Conservation (phyloP, 768 basidiomycete genomes). For the Lactifluus volemus region DNA sequence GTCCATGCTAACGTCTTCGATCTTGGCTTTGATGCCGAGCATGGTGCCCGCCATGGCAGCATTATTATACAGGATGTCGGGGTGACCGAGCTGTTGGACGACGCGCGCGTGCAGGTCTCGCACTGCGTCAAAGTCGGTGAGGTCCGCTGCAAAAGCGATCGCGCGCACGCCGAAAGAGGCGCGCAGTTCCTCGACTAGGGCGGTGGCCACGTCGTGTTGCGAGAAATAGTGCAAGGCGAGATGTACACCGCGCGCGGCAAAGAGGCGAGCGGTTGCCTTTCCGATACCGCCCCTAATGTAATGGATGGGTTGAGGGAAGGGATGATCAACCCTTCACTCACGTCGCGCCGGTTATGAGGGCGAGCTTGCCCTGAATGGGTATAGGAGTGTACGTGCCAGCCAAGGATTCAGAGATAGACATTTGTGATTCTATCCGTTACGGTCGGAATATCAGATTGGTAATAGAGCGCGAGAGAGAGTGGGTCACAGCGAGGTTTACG, state of each 20-base stretch:
- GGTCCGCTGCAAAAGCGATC: constrained; percentile 39
- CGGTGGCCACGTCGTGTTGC: constrained; percentile 30
- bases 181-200: constrained; percentile 32
- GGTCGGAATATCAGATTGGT: neutral
- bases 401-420: constrained; percentile 15
- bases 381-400: constrained; percentile 10
- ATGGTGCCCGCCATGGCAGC: constrained; percentile 35
- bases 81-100: constrained; percentile 36
- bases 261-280: constrained; percentile 37
- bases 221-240: constrained; percentile 46
- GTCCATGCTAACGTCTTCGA: constrained; percentile 36
- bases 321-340: neutral
- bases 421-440: neutral
- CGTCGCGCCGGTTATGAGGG: constrained; percentile 24
- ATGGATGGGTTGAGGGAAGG: neutral
- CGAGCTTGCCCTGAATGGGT: constrained; percentile 20
- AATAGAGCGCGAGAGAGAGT: too few species aligned
- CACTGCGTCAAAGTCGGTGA: constrained; percentile 38
- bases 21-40: constrained; percentile 39
- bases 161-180: constrained; percentile 31
- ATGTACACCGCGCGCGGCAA: constrained; percentile 29
- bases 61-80: constrained; percentile 46
- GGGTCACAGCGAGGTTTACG: too few species aligned
- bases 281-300: constrained; percentile 43
- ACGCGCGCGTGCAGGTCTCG: constrained; percentile 36